These are phyloP conservation scores for Dictyostelium capitatum DNA, from an alignment of 78 protist genomes.

Conservation along the genomic window DNA sequence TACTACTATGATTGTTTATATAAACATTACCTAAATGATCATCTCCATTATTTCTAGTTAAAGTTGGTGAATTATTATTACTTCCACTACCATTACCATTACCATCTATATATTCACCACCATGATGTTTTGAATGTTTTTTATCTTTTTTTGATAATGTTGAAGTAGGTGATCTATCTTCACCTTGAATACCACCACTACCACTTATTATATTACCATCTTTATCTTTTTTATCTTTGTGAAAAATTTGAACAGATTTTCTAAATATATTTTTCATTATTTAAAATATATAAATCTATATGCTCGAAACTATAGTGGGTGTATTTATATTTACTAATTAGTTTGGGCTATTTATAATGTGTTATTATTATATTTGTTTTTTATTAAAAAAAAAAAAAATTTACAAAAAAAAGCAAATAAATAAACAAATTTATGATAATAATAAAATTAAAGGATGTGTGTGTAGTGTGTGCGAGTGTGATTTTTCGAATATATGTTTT, in stretches of 20 bases:
- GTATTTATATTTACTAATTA: too few species aligned
- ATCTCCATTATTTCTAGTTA: background rate
- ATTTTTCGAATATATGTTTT: too few species aligned
- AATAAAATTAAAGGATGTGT: too few species aligned
- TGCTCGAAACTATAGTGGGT: too few species aligned
- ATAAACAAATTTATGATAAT: too few species aligned
- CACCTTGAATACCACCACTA: background rate
- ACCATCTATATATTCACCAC: background rate
- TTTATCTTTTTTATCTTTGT: slow-evolving; percentile 51
- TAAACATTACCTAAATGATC: background rate
- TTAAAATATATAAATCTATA: background rate
- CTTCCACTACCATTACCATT: background rate
- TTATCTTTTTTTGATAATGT: slow-evolving; percentile 29
- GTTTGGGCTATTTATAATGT: too few species aligned
- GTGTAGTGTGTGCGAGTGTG: too few species aligned
- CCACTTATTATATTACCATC: background rate
- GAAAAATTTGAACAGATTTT: slow-evolving; percentile 76
- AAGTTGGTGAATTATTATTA: background rate
- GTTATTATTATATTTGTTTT: too few species aligned
- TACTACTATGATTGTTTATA: background rate
- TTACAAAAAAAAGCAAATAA: too few species aligned
- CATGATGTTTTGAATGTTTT: slow-evolving; percentile 8
- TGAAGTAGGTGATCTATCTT: background rate
- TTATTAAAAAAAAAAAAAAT: too few species aligned
- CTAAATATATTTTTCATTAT: slow-evolving; percentile 79